phyloP scores from a whole-genome alignment of 108 stramenopile species.

The Stephanodiscus minutulus region DNA sequence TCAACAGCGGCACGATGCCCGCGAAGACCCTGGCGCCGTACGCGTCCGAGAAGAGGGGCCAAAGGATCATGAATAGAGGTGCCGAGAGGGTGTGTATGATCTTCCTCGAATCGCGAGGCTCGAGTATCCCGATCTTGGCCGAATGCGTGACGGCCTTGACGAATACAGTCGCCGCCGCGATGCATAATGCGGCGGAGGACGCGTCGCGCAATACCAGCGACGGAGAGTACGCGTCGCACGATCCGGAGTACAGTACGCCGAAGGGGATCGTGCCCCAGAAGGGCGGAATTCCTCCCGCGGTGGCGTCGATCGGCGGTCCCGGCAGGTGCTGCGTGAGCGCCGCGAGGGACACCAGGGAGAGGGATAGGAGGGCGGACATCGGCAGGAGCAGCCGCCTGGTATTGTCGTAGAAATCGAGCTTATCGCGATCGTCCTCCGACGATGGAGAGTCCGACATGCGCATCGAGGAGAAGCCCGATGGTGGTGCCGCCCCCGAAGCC shows the following conservation, averaged over 20 bases:
- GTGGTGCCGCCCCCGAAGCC: too few species aligned
- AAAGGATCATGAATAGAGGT: slow-evolving; percentile 70
- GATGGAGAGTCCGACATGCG: not conserved
- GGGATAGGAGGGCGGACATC: slow-evolving; percentile 5
- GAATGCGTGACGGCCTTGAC: slow-evolving; percentile 57
- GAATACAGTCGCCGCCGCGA: slow-evolving; percentile 52
- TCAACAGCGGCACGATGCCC: slow-evolving; percentile 57
- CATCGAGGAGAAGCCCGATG: not conserved
- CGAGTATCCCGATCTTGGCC: slow-evolving; percentile 39
- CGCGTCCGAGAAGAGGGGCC: slow-evolving; percentile 74
- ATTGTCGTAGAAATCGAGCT: not conserved
- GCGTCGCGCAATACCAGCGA: slow-evolving; percentile 59
- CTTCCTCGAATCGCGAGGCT: slow-evolving; percentile 70
- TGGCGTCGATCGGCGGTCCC: slow-evolving; percentile 39
- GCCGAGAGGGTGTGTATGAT: slow-evolving; percentile 76
- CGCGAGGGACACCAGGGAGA: slow-evolving; percentile 30
- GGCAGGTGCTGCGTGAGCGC: slow-evolving; percentile 30
- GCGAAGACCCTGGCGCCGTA: slow-evolving; percentile 71
- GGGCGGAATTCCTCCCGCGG: slow-evolving; percentile 28
- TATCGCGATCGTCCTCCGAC: not conserved
- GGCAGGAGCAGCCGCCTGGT: slow-evolving; percentile 13
- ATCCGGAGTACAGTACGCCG: slow-evolving; percentile 33
- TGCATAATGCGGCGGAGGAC: slow-evolving; percentile 47
- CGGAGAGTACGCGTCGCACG: slow-evolving; percentile 39
- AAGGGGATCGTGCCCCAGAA: slow-evolving; percentile 27